Conservation (phyloP, 306 rosid species). For the Gleditsia sinensis region DNA sequence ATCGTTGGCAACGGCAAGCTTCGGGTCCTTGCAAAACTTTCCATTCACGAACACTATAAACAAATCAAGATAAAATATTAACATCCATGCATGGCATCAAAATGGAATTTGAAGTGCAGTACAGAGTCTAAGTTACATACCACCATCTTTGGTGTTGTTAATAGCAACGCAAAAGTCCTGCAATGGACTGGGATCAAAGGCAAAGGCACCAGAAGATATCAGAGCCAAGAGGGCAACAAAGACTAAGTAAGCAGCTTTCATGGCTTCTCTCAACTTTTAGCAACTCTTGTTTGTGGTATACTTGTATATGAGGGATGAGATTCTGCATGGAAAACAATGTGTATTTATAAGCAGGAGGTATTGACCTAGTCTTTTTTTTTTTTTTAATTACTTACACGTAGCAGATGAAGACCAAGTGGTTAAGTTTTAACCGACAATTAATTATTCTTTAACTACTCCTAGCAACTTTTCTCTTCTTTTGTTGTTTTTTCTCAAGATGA, state of each 20-base stretch:
- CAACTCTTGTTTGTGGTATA: neutral
- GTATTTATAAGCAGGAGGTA: neutral
- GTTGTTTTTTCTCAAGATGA: too few relatives aligned
- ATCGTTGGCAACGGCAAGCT: too few relatives aligned
- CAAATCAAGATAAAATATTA: neutral
- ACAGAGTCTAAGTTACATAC: neutral
- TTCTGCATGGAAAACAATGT: neutral
- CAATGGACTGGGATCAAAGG: constrained; percentile 29
- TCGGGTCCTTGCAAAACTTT: neutral
- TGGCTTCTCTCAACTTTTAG: neutral
- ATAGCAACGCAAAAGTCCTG: neutral
- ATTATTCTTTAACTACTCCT: neutral
- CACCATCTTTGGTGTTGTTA: neutral
- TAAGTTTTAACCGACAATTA: neutral
- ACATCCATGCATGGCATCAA: too few relatives aligned
- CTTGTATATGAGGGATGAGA: neutral
- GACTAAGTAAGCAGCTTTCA: neutral
- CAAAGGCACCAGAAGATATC: constrained; percentile 4
- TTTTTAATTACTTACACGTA: neutral
- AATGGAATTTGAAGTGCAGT: neutral
- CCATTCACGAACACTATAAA: neutral
- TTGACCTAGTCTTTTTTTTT: neutral
- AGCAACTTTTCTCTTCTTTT: neutral
- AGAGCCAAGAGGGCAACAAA: neutral
- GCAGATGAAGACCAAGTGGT: neutral